Evolutionary conservation across 1,284 basidiomycete species (phyloP), one percentile per base, ranked within the genome.

Genomic region (Stereum hirsutum): DNA sequence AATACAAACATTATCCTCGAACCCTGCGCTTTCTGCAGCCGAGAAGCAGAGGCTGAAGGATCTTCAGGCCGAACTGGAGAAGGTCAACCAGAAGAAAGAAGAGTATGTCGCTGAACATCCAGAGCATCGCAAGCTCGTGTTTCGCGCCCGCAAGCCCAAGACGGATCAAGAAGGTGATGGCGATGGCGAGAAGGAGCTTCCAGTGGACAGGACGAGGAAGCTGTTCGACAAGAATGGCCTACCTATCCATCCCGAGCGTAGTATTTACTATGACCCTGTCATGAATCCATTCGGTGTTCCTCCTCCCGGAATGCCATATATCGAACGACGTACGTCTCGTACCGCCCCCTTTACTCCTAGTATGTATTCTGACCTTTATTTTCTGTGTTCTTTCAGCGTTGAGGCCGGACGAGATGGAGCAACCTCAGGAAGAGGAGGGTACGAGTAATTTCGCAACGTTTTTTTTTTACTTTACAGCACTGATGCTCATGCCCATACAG

Each of bases 271-370:
- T 62, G 89, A 98, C 54, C 75, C 88, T 27, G 75, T 91, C 41
- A 85, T 95, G 75, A 98, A 98, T 59, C 91, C 92, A 6, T 94
- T 75, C 58, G 94, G 94, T 21, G 89, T 92, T n/a, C 81, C 94
- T 17, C 94, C 94, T 17, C 94, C 94, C 7, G 94, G 94, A 6
- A 90, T 96, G 92, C 91, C 89, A 7, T 97, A 97, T 60, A 65
- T 78, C 39, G 91, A 97, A 58, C 71, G 84, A 65, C 73, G 88
- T 91, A 53, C 63, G 84, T 70, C 32, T 37, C n/a, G n/a, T 33
- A 26, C 31, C 37, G 5, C 25, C n/a, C 30, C 15, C 12, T 36
- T 23, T 36, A 11, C 5, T n/a, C 35, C 35, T 20, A 15, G 35
- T 12, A 17, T 40, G 4, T 34, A 23, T 32, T 14, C 10, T 23